These are phyloP conservation scores for Stromatinia cepivora DNA, from an alignment of 2,329 filamentous ascomycete species.

Conservation along the genomic window DNA sequence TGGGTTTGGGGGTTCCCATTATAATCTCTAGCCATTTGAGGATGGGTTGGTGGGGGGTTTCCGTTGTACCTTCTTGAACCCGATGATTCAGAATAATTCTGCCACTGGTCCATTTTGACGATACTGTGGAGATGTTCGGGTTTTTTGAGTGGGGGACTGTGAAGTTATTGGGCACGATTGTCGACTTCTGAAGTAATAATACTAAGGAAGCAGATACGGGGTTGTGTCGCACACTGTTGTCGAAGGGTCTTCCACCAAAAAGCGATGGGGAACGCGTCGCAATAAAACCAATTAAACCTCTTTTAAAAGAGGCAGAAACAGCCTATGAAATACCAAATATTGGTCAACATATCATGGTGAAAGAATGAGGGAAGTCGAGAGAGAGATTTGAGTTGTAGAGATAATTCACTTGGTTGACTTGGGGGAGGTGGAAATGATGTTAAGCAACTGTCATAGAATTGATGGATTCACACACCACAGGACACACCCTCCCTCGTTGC, in stretches of 20 bases:
- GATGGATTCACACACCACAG: not conserved
- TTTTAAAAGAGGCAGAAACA: conserved; percentile 36
- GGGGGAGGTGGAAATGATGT: conserved; percentile 4
- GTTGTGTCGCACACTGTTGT: conserved; percentile 19
- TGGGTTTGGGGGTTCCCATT: conserved; percentile 44
- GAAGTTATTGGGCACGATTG: conserved; percentile 23
- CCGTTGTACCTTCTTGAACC: conserved; percentile 66
- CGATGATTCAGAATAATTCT: conserved; percentile 65
- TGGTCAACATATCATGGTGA: conserved; percentile 39
- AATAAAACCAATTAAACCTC: conserved; percentile 28
- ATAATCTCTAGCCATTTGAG: conserved; percentile 52
- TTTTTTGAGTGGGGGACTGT: conserved; percentile 32
- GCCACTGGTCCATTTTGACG: conserved; percentile 62
- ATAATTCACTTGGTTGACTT: conserved; percentile 12
- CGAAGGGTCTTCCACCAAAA: conserved; percentile 15
- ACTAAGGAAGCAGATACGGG: not conserved
- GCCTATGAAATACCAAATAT: conserved; percentile 32
- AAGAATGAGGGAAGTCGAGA: conserved; percentile 1
- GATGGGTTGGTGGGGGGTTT: conserved; percentile 48
- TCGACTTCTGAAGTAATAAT: conserved; percentile 17
- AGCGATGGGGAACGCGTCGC: conserved; percentile 33
- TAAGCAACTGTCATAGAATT: not conserved
- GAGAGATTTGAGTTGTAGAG: conserved; percentile 12
- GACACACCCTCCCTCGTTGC: not conserved
- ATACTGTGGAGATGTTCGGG: conserved; percentile 27